Percentiles rank a stretch among this genome's conserved stretches.
These are phyloP conservation scores for Phytophthora citrophthora DNA, from an alignment of 352 stramenopile species.

Conservation along the genomic window DNA sequence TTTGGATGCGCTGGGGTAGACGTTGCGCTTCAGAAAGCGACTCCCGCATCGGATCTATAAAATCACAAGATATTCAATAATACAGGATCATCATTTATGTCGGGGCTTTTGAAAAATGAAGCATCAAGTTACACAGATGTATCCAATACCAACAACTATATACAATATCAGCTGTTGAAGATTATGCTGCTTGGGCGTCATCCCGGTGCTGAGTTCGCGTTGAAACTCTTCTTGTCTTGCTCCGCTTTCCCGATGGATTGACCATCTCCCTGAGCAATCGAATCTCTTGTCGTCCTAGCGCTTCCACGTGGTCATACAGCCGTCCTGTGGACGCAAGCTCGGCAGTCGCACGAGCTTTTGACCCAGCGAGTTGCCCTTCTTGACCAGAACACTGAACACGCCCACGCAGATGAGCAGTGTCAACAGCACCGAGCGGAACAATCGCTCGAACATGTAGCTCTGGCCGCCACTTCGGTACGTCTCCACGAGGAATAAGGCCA, in stretches of 20 bases:
- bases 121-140: background rate
- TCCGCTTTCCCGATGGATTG: background rate
- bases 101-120: background rate
- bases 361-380: slow-evolving; percentile 77
- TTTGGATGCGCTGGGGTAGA: slow-evolving; percentile 27
- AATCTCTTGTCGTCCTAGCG: slow-evolving; percentile 32
- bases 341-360: slow-evolving; percentile 73
- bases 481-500: slow-evolving; percentile 70
- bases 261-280: slow-evolving; percentile 26
- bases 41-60: background rate
- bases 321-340: slow-evolving; percentile 70
- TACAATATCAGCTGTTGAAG: background rate
- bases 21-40: slow-evolving; percentile 32
- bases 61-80: background rate
- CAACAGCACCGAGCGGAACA: slow-evolving; percentile 61
- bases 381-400: slow-evolving; percentile 69
- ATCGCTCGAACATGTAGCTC: slow-evolving; percentile 57
- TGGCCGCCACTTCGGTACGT: slow-evolving; percentile 47
- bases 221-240: slow-evolving; percentile 7
- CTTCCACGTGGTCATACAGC: slow-evolving; percentile 81
- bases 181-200: slow-evolving; percentile 7
- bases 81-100: too few relatives aligned
- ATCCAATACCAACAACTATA: background rate
- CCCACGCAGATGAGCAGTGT: slow-evolving; percentile 54
- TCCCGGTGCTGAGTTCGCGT: background rate